These are phyloP conservation scores for Cladosporium sphaerospermum DNA, from an alignment of 2,329 filamentous ascomycete genomes.

Conservation along the genomic window DNA sequence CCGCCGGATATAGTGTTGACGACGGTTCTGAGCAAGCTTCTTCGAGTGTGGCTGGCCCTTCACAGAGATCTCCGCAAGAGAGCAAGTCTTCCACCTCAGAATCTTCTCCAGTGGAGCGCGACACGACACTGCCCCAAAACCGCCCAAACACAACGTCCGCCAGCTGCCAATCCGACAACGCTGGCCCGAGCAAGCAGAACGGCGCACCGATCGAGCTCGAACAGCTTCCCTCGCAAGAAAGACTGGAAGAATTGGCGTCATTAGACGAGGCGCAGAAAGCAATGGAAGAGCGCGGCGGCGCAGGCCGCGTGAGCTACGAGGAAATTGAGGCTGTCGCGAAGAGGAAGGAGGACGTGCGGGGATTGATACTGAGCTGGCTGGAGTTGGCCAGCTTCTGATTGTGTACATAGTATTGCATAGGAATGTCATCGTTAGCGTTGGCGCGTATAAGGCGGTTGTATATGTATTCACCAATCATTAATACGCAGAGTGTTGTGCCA, in stretches of 20 bases:
- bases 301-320: constrained; percentile 66
- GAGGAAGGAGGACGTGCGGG: constrained; percentile 60
- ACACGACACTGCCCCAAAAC: neutral
- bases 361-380: constrained; percentile 86
- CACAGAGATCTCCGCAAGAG: constrained; percentile 19
- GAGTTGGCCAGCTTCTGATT: constrained; percentile 51
- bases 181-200: neutral
- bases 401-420: neutral
- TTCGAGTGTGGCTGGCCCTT: constrained; percentile 14
- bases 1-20: constrained; percentile 34
- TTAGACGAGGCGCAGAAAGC: constrained; percentile 63
- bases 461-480: too few species aligned
- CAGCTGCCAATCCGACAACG: neutral
- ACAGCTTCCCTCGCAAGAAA: constrained; percentile 19
- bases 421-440: neutral
- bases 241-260: constrained; percentile 41
- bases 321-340: constrained; percentile 72
- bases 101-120: neutral
- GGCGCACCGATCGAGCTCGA: neutral
- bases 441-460: too few species aligned
- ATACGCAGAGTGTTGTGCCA: too few species aligned
- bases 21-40: neutral
- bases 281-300: constrained; percentile 66
- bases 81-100: constrained; percentile 10
- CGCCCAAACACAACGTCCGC: neutral